Evolutionary conservation across 176 grass and related monocot genomes (phyloP).

Genomic region (Panicum miliaceum): DNA sequence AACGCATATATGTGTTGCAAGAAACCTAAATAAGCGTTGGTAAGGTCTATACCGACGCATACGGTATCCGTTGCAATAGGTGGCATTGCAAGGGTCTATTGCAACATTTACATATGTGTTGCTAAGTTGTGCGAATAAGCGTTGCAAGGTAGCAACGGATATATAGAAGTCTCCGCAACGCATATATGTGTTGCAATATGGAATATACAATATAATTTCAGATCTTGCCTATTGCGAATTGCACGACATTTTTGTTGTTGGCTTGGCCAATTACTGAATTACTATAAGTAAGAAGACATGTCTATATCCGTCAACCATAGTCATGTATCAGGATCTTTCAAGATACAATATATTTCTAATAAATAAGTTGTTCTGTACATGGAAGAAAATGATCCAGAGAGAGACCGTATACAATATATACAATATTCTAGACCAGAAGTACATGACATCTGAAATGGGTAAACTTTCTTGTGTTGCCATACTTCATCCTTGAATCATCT

Average conservation of each 20-base stretch:
- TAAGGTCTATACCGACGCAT: neutral
- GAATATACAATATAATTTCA: neutral
- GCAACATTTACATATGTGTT: neutral
- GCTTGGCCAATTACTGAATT: neutral
- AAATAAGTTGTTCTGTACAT: neutral
- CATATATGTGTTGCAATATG: neutral
- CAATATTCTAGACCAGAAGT: neutral
- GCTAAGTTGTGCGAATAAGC: neutral
- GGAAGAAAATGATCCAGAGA: neutral
- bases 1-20: neutral
- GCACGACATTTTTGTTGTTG: no score
- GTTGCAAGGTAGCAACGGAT: neutral
- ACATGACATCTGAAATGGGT: neutral
- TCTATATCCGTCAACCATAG: neutral
- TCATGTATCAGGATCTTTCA: neutral
- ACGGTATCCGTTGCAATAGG: neutral
- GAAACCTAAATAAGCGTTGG: neutral
- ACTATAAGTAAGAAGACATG: neutral
- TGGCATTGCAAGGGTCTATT: neutral
- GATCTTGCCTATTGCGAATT: no score
- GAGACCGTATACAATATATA: neutral
- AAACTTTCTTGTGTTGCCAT: neutral
- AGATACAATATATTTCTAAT: neutral
- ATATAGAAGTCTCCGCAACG: neutral
- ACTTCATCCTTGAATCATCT: neutral